Evolutionary conservation across 495 filamentous ascomycete genomes (phyloP).

Genomic region (Pseudomonodictys pantanalensis): DNA sequence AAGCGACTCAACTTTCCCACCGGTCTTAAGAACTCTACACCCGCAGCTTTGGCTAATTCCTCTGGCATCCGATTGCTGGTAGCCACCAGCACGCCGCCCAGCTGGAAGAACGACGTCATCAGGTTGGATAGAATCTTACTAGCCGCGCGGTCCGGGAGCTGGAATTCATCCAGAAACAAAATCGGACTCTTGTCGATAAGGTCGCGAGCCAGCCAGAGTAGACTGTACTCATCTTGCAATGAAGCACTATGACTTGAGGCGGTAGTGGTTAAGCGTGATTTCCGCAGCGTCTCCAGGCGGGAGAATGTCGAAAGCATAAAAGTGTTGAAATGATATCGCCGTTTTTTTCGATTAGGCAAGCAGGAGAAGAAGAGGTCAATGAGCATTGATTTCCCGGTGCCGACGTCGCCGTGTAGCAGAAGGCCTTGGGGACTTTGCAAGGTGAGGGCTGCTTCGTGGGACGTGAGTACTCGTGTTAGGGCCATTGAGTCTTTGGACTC

Average conservation of each 20-base stretch:
- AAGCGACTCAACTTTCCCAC: constrained; percentile 49
- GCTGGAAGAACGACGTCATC: constrained; percentile 68
- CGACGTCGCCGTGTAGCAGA: constrained; percentile 68
- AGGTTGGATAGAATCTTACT: constrained; percentile 69
- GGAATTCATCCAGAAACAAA: constrained; percentile 72
- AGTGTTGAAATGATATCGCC: constrained; percentile 70
- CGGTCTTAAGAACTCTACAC: constrained; percentile 55
- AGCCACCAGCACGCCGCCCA: constrained; percentile 69
- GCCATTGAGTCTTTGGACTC: constrained; percentile 52
- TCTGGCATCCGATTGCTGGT: constrained; percentile 74
- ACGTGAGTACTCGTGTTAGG: constrained; percentile 57
- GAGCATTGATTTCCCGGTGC: constrained; percentile 69
- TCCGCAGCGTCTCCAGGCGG: constrained; percentile 54
- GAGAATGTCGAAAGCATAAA: constrained; percentile 71
- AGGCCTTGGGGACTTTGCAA: constrained; percentile 63
- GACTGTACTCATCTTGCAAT: constrained; percentile 54
- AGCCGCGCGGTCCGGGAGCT: constrained; percentile 65
- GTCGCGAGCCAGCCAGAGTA: constrained; percentile 65
- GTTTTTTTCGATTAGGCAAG: constrained; percentile 63
- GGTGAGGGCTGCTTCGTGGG: constrained; percentile 59
- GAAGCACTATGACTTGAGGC: neutral
- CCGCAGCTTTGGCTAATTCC: constrained; percentile 65
- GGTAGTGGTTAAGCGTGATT: constrained; percentile 14
- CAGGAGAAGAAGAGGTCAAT: constrained; percentile 67
- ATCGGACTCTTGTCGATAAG: constrained; percentile 65